Conservation (phyloP, 805 yeast genomes). For the Myxozyma lipomycoides region DNA sequence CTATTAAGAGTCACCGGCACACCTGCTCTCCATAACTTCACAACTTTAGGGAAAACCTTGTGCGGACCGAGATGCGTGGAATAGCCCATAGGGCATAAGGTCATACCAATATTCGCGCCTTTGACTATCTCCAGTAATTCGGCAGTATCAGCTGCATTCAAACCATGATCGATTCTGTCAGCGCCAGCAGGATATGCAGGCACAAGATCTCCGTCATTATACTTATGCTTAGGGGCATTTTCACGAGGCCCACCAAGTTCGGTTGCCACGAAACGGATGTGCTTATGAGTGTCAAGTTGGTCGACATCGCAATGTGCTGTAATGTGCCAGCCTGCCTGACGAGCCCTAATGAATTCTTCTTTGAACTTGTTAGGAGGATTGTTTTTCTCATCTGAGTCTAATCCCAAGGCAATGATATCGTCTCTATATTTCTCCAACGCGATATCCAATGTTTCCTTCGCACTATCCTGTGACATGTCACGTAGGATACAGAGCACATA, state of each 20-base stretch:
- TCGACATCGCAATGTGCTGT: slow-evolving; percentile 22
- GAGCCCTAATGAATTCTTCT: slow-evolving; percentile 54
- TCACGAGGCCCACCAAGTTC: slow-evolving; percentile 16
- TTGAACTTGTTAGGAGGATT: slow-evolving; percentile 70
- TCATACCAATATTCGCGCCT: slow-evolving; percentile 12
- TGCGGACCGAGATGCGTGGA: slow-evolving; percentile 13
- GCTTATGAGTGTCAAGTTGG: slow-evolving; percentile 6
- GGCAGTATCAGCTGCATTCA: slow-evolving; percentile 13
- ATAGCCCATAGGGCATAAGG: slow-evolving; percentile 20
- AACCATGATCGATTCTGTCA: slow-evolving; percentile 19
- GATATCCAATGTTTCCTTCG: slow-evolving; percentile 5
- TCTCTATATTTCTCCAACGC: slow-evolving; percentile 31
- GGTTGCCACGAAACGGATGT: slow-evolving; percentile 15
- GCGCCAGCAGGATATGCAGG: slow-evolving; percentile 14
- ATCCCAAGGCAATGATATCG: slow-evolving; percentile 67
- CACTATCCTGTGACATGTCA: slow-evolving; percentile 14
- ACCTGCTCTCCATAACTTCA: not conserved
- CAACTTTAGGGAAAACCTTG: slow-evolving; percentile 7
- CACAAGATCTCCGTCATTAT: not conserved
- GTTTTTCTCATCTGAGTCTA: slow-evolving; percentile 73
- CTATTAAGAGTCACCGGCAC: slow-evolving; percentile 15
- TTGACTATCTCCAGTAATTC: slow-evolving; percentile 9
- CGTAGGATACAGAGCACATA: slow-evolving; percentile 15
- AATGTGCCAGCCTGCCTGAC: slow-evolving; percentile 12
- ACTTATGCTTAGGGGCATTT: not conserved